Percentiles rank a stretch among this genome's conserved stretches.
Evolutionary conservation across 306 rosid genomes (phyloP).

Genomic region (Hylodesmum podocarpum): DNA sequence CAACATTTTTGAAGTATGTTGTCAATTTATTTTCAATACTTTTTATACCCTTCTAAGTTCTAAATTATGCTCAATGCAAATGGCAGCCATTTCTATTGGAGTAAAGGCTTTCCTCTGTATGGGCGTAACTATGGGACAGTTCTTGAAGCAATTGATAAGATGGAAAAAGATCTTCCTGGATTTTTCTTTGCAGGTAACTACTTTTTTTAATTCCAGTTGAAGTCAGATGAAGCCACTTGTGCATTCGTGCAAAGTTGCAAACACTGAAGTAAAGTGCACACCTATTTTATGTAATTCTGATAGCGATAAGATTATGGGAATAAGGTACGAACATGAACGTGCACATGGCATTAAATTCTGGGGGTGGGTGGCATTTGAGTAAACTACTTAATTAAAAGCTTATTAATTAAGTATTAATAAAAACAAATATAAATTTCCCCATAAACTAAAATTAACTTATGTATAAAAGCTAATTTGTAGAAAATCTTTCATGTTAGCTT

Average conservation of each 20-base stretch:
- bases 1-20: conserved; percentile 74
- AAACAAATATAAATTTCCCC: too few species aligned
- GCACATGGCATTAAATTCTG: background rate
- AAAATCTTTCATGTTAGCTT: too few species aligned
- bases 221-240: background rate
- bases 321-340: conserved; percentile 2
- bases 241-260: background rate
- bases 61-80: conserved; percentile 27
- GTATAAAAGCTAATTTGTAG: too few species aligned
- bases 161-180: conserved; percentile 91
- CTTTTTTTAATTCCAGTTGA: background rate
- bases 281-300: background rate
- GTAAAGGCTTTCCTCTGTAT: conserved; percentile 89
- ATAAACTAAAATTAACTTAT: too few species aligned
- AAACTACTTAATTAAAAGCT: background rate
- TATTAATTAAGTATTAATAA: background rate
- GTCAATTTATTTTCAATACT: conserved; percentile 14
- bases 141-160: conserved; percentile 75
- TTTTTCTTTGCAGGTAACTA: conserved; percentile 81
- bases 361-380: background rate
- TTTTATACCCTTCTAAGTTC: conserved; percentile 17
- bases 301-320: background rate
- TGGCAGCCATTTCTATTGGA: conserved; percentile 87
- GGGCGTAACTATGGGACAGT: conserved; percentile 75
- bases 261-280: background rate